Evolutionary conservation across 306 rosid genomes (phyloP).

Genomic region (Canavalia ensiformis): DNA sequence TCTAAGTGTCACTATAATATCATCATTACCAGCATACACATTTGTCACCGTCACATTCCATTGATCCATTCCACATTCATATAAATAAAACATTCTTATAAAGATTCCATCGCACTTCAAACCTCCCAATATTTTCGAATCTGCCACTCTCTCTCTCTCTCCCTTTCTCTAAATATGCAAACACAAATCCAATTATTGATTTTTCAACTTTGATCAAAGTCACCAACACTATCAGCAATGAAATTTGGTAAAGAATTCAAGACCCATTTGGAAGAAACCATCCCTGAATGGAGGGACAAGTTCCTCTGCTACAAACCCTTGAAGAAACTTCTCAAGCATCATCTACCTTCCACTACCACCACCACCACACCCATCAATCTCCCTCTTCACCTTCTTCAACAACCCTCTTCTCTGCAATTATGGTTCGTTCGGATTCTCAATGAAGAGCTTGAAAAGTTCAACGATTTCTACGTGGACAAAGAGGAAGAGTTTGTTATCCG

Average conservation of each 20-base stretch:
- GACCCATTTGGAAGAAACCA: constrained; percentile 87
- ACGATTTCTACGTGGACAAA: constrained; percentile 86
- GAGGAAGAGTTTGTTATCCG: constrained; percentile 94
- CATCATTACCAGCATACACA: background rate
- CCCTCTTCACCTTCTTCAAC: constrained; percentile 45
- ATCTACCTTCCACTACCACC: constrained; percentile 33
- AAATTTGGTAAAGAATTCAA: constrained; percentile 94
- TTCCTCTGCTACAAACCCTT: constrained; percentile 91
- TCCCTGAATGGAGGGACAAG: constrained; percentile 99
- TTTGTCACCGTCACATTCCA: background rate
- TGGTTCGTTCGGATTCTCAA: constrained; percentile 84
- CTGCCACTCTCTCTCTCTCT: background rate
- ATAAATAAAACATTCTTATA: background rate
- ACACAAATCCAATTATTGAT: background rate
- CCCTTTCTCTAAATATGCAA: background rate
- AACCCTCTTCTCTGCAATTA: constrained; percentile 46
- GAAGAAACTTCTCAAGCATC: constrained; percentile 80
- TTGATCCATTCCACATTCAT: background rate
- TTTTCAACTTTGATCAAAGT: constrained; percentile 22
- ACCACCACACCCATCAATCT: constrained; percentile 37
- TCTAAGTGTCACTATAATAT: background rate
- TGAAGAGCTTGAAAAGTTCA: constrained; percentile 86
- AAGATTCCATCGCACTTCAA: constrained; percentile 2
- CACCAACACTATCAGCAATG: constrained; percentile 50
- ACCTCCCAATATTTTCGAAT: background rate